Conservation (phyloP, 108 stramenopile genomes). For the Bacterosira constricta region DNA sequence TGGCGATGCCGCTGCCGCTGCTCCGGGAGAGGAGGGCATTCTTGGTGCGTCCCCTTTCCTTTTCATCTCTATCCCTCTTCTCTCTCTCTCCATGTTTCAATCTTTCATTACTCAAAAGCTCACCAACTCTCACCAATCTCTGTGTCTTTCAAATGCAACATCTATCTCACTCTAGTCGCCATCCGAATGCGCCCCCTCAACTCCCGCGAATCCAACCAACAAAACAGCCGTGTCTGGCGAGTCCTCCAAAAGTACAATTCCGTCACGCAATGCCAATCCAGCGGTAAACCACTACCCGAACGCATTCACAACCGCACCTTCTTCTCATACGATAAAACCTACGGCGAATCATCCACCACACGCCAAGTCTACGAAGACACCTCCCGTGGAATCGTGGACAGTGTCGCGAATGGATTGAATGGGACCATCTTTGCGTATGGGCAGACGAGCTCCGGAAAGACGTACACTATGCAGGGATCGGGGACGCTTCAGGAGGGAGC, state of each 20-base stretch:
- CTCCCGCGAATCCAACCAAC: conserved; percentile 55
- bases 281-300: conserved; percentile 75
- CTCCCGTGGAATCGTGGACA: conserved; percentile 85
- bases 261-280: conserved; percentile 69
- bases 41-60: conserved; percentile 7
- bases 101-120: neutral
- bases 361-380: conserved; percentile 87
- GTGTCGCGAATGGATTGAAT: conserved; percentile 92
- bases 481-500: conserved; percentile 72
- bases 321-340: conserved; percentile 95
- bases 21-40: conserved; percentile 34
- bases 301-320: conserved; percentile 75
- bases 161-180: conserved; percentile 73
- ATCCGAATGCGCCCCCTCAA: conserved; percentile 95
- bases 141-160: too few relatives aligned
- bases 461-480: conserved; percentile 91
- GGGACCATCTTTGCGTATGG: conserved; percentile 98
- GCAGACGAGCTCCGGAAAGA: conserved; percentile 93
- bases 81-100: neutral
- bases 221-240: conserved; percentile 71
- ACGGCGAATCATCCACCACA: conserved; percentile 81
- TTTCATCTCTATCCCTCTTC: neutral
- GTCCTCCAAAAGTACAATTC: conserved; percentile 81
- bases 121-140: neutral
- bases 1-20: neutral